Conservation (phyloP, 371 early-diverging fungal species). For the Furculomyces boomerangus region DNA sequence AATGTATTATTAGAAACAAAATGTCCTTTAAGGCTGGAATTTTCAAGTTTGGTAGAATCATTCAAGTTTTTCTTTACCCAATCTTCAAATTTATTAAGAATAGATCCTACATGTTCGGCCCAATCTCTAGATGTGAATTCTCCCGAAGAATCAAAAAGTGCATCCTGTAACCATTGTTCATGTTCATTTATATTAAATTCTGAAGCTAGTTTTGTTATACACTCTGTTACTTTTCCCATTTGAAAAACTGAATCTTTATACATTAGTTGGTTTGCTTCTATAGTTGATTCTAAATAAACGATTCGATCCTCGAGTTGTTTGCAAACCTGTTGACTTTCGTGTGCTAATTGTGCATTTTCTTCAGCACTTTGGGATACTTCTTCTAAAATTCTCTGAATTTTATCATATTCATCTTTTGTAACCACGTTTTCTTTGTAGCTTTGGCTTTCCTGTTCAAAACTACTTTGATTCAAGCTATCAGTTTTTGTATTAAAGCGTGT, state of each 20-base stretch:
- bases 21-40: background rate
- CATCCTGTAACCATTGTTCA: background rate
- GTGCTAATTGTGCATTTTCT: constrained; percentile 1
- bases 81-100: background rate
- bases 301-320: constrained; percentile 7
- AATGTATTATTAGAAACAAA: background rate
- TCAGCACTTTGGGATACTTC: background rate
- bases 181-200: background rate
- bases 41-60: background rate
- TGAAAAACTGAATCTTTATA: background rate
- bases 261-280: background rate
- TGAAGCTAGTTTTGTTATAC: background rate
- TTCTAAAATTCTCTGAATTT: constrained; percentile 1
- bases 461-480: background rate
- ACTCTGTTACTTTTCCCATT: background rate
- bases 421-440: too few relatives aligned
- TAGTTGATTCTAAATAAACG: constrained; percentile 3
- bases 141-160: background rate
- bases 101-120: constrained; percentile 1
- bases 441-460: too few relatives aligned
- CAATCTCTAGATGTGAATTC: constrained; percentile 4
- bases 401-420: too few relatives aligned
- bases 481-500: background rate
- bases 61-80: background rate
- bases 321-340: constrained; percentile 5